A percentile compares a stretch with the other conserved stretches of the same genome.
These are phyloP conservation scores for Penicillium sp. DNA, from an alignment of 2,329 filamentous ascomycete genomes.

Conservation along the genomic window DNA sequence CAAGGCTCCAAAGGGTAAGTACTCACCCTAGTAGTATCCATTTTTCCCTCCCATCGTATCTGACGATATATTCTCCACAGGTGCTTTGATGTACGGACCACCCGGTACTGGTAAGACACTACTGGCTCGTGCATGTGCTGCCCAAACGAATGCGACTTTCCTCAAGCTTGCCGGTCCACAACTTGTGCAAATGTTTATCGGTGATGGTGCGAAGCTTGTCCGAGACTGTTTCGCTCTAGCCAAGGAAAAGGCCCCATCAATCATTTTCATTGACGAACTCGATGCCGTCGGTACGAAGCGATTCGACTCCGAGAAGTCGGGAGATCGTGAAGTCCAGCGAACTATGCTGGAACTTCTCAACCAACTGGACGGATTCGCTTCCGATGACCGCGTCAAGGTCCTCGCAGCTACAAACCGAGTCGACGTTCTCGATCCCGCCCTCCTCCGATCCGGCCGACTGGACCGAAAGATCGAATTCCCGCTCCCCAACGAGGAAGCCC, in stretches of 20 bases:
- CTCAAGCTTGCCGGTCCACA: slow-evolving; percentile 96
- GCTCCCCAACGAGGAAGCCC: slow-evolving; percentile 93
- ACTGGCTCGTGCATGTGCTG: slow-evolving; percentile 90
- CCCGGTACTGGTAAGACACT: slow-evolving; percentile 49
- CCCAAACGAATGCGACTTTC: slow-evolving; percentile 97
- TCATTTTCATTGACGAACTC: slow-evolving; percentile 99
- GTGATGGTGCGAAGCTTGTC: slow-evolving; percentile 95
- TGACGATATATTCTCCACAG: slow-evolving; percentile 43
- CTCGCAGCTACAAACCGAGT: slow-evolving; percentile 91
- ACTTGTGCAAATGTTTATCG: slow-evolving; percentile 99
- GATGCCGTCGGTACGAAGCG: slow-evolving; percentile 98
- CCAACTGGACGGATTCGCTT: slow-evolving; percentile 96
- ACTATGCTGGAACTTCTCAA: slow-evolving; percentile 99
- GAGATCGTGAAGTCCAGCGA: slow-evolving; percentile 94
- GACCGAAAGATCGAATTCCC: slow-evolving; percentile 99
- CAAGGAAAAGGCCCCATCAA: slow-evolving; percentile 97
- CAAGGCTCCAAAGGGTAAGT: slow-evolving; percentile 93
- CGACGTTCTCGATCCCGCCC: slow-evolving; percentile 85
- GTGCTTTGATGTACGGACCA: slow-evolving; percentile 91
- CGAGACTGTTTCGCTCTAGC: slow-evolving; percentile 95
- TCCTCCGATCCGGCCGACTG: slow-evolving; percentile 85
- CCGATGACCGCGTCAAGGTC: slow-evolving; percentile 94
- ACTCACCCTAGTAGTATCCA: slow-evolving; percentile 1
- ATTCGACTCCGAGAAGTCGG: slow-evolving; percentile 97
- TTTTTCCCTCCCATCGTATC: background rate